phyloP scores from a whole-genome alignment of 1,139 yeast species.

The Taphrina wiesneri region DNA sequence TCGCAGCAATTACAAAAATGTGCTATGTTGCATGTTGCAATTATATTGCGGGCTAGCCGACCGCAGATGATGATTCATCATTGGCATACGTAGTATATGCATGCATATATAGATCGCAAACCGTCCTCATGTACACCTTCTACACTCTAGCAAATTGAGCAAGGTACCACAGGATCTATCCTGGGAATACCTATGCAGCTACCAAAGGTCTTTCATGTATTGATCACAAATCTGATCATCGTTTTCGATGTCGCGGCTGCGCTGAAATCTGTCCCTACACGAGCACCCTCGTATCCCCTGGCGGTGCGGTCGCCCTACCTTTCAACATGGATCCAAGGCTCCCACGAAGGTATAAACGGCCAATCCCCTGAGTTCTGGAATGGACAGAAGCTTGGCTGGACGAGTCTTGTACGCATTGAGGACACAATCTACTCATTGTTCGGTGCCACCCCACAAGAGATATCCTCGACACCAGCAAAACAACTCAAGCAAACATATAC shows the following conservation, averaged over 20 bases:
- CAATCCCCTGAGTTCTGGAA: slow-evolving; percentile 20
- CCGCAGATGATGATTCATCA: too few relatives aligned
- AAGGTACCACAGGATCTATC: too few relatives aligned
- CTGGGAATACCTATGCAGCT: too few relatives aligned
- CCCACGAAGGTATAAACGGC: slow-evolving; percentile 7
- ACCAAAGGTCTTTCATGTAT: too few relatives aligned
- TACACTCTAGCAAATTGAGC: too few relatives aligned
- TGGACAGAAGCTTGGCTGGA: slow-evolving; percentile 19
- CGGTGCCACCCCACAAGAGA: slow-evolving; percentile 4
- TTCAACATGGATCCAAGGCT: slow-evolving; percentile 16
- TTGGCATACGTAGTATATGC: too few relatives aligned
- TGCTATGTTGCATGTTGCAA: too few relatives aligned
- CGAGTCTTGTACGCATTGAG: slow-evolving; percentile 2
- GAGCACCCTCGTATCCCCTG: slow-evolving; percentile 6
- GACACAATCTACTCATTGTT: slow-evolving; percentile 4
- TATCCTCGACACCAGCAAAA: not conserved
- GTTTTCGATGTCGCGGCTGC: not conserved
- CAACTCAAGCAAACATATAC: slow-evolving; percentile 2
- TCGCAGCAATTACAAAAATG: too few relatives aligned
- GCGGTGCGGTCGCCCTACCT: slow-evolving; percentile 14
- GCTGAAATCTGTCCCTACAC: not conserved
- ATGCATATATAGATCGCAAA: too few relatives aligned
- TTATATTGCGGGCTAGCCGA: too few relatives aligned
- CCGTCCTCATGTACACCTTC: too few relatives aligned
- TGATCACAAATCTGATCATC: not conserved